Evolutionary conservation across 306 rosid species (phyloP).

Genomic region (Heteromeles arbutifolia): DNA sequence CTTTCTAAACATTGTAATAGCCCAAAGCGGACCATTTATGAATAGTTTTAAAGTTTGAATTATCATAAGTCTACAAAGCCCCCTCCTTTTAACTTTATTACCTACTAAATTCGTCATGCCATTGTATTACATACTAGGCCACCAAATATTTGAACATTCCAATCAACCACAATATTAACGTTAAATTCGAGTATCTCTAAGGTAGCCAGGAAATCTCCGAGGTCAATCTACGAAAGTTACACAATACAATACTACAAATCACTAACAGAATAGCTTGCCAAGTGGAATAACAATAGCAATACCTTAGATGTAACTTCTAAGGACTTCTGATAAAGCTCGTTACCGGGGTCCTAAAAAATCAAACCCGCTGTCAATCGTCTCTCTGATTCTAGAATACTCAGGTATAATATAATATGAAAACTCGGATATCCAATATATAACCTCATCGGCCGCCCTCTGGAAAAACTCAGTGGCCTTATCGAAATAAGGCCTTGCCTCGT

Average conservation of each 20-base stretch:
- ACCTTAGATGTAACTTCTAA: conserved; percentile 67
- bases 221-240: background rate
- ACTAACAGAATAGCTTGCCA: background rate
- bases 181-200: background rate
- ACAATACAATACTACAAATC: background rate
- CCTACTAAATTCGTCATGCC: background rate
- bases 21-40: background rate
- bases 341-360: conserved; percentile 62
- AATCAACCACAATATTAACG: background rate
- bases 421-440: background rate
- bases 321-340: conserved; percentile 64
- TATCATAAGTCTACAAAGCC: background rate
- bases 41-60: background rate
- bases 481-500: conserved; percentile 53
- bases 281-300: background rate
- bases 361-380: conserved; percentile 16
- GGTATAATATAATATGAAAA: background rate
- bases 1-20: background rate
- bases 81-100: background rate
- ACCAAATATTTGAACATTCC: background rate
- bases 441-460: conserved; percentile 59
- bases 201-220: background rate
- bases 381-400: background rate
- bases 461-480: conserved; percentile 56
- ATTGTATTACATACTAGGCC: background rate